Conservation (phyloP, 2,329 filamentous ascomycete species). For the Chalaropsis thielavioides region DNA sequence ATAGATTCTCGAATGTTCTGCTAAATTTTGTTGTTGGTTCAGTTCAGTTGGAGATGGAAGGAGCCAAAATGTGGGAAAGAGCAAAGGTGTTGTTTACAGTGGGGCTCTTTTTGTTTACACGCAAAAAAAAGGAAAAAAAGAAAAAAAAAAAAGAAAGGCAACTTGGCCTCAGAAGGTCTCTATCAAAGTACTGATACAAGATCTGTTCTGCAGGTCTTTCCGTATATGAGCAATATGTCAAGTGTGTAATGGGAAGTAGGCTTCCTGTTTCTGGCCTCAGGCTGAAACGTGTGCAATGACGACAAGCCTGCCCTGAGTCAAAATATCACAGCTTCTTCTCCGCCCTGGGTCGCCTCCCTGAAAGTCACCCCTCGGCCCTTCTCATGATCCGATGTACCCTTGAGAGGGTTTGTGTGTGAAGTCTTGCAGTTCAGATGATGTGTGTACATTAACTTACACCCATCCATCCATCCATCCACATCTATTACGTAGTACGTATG, state of each 20-base stretch:
- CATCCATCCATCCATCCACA: background rate
- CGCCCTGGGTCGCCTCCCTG: background rate
- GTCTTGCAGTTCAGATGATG: background rate
- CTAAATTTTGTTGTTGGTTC: background rate
- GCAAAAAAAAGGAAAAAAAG: no score
- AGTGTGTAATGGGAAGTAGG: background rate
- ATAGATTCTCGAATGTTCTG: constrained; percentile 14
- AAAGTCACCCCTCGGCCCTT: background rate
- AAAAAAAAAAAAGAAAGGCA: background rate
- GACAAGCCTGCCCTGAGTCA: background rate
- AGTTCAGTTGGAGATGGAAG: background rate
- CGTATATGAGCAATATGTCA: no score
- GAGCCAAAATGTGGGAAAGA: background rate
- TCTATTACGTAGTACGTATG: background rate
- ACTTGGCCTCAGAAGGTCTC: background rate
- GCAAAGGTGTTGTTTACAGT: background rate
- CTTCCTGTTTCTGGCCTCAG: background rate
- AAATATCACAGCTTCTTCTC: background rate
- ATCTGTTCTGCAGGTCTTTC: no score
- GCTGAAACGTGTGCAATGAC: background rate
- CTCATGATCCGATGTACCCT: background rate
- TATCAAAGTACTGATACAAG: no score
- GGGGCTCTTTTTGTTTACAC: background rate
- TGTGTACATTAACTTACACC: background rate
- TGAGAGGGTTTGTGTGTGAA: background rate